Evolutionary conservation across 2,329 filamentous ascomycete species (phyloP), one percentile per base, ranked within the genome.

Genomic region (Pyrenochaeta sp.): DNA sequence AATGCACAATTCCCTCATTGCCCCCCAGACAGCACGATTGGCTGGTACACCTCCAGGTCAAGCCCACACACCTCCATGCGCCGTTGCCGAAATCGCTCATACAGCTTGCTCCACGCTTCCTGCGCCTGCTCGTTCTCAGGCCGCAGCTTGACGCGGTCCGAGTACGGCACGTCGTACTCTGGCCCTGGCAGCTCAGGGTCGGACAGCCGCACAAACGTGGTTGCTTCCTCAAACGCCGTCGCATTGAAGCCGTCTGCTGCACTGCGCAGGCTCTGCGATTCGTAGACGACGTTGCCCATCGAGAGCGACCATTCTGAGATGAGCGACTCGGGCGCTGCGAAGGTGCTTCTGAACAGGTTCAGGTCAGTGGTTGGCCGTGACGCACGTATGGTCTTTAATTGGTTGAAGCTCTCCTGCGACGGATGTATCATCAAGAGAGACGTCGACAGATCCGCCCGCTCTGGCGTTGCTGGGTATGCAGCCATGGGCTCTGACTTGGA

Each of bases 41-140:
- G 63, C 57, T 55, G 46, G 71, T 77, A 81, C 18, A 63, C 66
- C 68, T 83, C 80, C 59, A 84, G 67, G 59, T 83, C 81, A 54
- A 84, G 68, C 44, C 81, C 81, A 65, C 82, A 84, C 44, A 83
- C 77, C 51, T 83, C 80, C 77, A 81, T 81, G 49, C 82, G 73
- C 60, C 74, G 75, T 58, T 81, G 77, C 41, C 80, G 77, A 64
- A 81, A 84, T 30, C 71, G 66, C 32, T 79, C 79, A 58, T 83
- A 83, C 51, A 83, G 64, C 46, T 71, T 76, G 58, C 79, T 80
- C 81, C 82, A 83, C 23, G 77, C 73, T 66, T 76, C 77, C 51
- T 80, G 73, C 7, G 79, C 79, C 50, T 81, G 75, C 40, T 75
- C 75, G 47, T 80, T 77, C 57, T 70, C 65, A n/a, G 81, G 81